Conservation (phyloP, 805 yeast species). For the Teunomyces gatunensis region DNA sequence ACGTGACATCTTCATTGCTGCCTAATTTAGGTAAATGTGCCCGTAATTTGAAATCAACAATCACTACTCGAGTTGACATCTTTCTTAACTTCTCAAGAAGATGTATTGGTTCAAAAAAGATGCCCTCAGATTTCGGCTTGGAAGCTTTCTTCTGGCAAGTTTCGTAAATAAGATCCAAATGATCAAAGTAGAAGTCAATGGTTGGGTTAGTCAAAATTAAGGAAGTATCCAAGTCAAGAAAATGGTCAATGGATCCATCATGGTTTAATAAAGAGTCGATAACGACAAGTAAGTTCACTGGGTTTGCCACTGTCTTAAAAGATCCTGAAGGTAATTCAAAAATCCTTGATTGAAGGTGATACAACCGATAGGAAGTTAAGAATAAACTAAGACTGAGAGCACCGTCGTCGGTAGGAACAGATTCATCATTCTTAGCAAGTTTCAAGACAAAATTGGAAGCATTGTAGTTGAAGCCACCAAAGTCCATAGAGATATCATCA, state of each 20-base stretch:
- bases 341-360: slow-evolving; percentile 27
- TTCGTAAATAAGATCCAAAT: slow-evolving; percentile 16
- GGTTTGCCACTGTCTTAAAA: slow-evolving; percentile 19
- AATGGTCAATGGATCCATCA: slow-evolving; percentile 6
- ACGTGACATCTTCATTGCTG: slow-evolving; percentile 11
- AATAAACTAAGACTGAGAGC: slow-evolving; percentile 17
- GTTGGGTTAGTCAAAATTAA: slow-evolving; percentile 34
- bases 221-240: slow-evolving; percentile 15
- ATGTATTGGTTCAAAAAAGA: slow-evolving; percentile 2
- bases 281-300: slow-evolving; percentile 22
- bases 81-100: slow-evolving; percentile 13
- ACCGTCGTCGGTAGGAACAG: neutral
- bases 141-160: neutral
- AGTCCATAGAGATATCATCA: slow-evolving; percentile 24
- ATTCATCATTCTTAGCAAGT: slow-evolving; percentile 11
- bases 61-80: slow-evolving; percentile 21
- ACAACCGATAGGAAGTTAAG: slow-evolving; percentile 27
- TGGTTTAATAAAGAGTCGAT: slow-evolving; percentile 7
- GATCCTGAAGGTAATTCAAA: slow-evolving; percentile 38
- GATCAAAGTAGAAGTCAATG: slow-evolving; percentile 38
- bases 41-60: slow-evolving; percentile 29
- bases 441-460: slow-evolving; percentile 21
- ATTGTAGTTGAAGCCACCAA: slow-evolving; percentile 14
- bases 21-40: slow-evolving; percentile 29
- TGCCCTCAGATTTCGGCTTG: neutral